A percentile compares a stretch with the other conserved stretches of the same genome.
Evolutionary conservation across 805 yeast genomes (phyloP).

Genomic region (Candida pseudofarinosa): DNA sequence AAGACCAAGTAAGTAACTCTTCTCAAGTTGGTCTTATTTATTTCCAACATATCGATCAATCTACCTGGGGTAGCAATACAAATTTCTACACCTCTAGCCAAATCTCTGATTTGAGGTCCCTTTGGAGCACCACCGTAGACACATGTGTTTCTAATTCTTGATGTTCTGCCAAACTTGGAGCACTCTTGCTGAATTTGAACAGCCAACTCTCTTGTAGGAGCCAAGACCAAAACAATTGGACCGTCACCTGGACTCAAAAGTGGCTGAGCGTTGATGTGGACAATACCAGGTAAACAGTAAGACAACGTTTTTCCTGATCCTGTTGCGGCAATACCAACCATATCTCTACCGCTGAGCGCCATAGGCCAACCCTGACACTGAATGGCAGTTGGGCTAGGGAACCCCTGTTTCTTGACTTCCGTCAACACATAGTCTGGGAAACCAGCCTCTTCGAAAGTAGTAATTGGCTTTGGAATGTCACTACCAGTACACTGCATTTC

Average conservation of each 20-base stretch:
- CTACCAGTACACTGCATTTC: constrained; percentile 84
- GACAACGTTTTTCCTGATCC: constrained; percentile 99
- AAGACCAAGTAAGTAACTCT: constrained; percentile 96
- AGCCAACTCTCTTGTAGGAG: constrained; percentile 98
- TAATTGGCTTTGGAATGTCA: constrained; percentile 92
- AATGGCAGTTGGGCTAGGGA: constrained; percentile 90
- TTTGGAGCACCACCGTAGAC: constrained; percentile 99
- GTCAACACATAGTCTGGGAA: constrained; percentile 90
- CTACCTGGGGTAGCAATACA: constrained; percentile 99
- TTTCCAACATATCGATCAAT: constrained; percentile 94
- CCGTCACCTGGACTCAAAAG: constrained; percentile 92
- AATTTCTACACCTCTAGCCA: constrained; percentile 93
- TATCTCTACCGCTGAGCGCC: constrained; percentile 98
- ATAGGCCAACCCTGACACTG: constrained; percentile 99
- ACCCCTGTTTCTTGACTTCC: constrained; percentile 89
- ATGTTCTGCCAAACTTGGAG: constrained; percentile 85
- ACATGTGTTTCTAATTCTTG: constrained; percentile 94
- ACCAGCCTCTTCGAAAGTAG: constrained; percentile 93
- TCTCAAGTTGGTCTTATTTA: constrained; percentile 88
- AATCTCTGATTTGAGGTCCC: constrained; percentile 96
- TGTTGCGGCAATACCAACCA: constrained; percentile 98
- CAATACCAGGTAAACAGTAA: constrained; percentile 94
- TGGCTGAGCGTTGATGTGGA: constrained; percentile 98
- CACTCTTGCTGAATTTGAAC: constrained; percentile 97
- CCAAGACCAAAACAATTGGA: constrained; percentile 90